Conservation (phyloP, 306 rosid species). For the Psophocarpus tetragonolobus region DNA sequence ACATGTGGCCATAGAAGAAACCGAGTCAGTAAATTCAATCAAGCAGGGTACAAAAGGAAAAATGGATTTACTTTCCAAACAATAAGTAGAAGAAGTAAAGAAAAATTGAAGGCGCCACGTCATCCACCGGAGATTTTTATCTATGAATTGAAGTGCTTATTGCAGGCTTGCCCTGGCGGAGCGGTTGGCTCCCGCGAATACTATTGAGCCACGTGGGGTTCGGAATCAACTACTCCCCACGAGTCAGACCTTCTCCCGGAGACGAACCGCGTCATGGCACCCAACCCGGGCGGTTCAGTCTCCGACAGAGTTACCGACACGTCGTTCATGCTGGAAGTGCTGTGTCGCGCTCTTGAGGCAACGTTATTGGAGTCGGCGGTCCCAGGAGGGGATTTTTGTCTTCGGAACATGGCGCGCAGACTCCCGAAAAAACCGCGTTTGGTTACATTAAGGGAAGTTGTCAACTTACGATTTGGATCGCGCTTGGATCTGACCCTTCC, state of each 20-base stretch:
- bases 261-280: constrained; percentile 68
- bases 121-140: constrained; percentile 32
- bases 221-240: constrained; percentile 56
- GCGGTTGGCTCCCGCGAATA: neutral
- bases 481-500: constrained; percentile 88
- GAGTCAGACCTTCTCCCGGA: constrained; percentile 82
- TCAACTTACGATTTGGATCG: constrained; percentile 62
- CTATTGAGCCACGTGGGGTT: constrained; percentile 47
- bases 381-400: constrained; percentile 19
- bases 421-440: constrained; percentile 60
- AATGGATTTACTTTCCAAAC: constrained; percentile 30
- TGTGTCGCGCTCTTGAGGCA: constrained; percentile 27
- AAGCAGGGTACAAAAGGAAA: neutral
- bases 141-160: no score
- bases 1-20: neutral
- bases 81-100: neutral
- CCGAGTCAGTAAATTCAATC: neutral
- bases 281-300: constrained; percentile 74
- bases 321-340: constrained; percentile 42
- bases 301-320: constrained; percentile 60
- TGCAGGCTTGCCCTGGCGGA: constrained; percentile 19
- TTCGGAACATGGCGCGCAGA: constrained; percentile 57
- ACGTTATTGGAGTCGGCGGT: neutral
- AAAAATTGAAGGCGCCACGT: constrained; percentile 55
- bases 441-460: constrained; percentile 35